phyloP scores from a whole-genome alignment of 495 filamentous ascomycete species.

The Daldinia bambusicola region DNA sequence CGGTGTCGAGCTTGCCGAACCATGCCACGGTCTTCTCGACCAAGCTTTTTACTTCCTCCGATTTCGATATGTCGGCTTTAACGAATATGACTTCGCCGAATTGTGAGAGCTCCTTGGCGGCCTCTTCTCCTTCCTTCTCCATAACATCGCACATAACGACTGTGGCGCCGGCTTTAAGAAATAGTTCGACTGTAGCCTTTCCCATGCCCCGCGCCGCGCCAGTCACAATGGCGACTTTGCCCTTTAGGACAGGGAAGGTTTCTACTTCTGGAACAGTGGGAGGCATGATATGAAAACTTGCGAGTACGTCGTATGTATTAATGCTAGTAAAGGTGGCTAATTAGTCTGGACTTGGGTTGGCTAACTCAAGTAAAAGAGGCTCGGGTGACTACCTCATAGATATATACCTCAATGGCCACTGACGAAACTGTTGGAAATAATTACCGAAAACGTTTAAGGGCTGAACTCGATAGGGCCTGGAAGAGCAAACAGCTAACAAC shows the following conservation, averaged over 20 bases:
- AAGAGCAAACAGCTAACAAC: not conserved
- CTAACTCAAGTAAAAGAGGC: not conserved
- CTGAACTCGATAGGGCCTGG: not conserved
- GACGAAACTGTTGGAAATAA: not conserved
- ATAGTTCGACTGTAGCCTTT: conserved; percentile 54
- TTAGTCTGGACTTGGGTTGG: not conserved
- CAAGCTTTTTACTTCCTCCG: conserved; percentile 43
- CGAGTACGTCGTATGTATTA: not conserved
- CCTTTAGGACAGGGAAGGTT: conserved; percentile 36
- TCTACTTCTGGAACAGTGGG: conserved; percentile 24
- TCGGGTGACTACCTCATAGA: not conserved
- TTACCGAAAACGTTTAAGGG: not conserved
- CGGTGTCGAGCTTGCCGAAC: conserved; percentile 68
- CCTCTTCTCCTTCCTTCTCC: conserved; percentile 38
- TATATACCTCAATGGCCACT: not conserved
- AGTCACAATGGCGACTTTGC: conserved; percentile 50
- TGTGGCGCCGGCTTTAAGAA: conserved; percentile 44
- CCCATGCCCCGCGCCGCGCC: conserved; percentile 60
- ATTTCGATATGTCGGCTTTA: conserved; percentile 42
- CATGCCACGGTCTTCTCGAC: conserved; percentile 59
- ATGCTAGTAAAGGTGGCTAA: not conserved
- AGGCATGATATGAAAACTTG: conserved; percentile 14
- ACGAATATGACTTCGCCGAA: conserved; percentile 43
- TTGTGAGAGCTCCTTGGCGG: not conserved
- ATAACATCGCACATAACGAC: conserved; percentile 59